Conservation (phyloP, 768 basidiomycete species). For the Kwoniella botswanensis region DNA sequence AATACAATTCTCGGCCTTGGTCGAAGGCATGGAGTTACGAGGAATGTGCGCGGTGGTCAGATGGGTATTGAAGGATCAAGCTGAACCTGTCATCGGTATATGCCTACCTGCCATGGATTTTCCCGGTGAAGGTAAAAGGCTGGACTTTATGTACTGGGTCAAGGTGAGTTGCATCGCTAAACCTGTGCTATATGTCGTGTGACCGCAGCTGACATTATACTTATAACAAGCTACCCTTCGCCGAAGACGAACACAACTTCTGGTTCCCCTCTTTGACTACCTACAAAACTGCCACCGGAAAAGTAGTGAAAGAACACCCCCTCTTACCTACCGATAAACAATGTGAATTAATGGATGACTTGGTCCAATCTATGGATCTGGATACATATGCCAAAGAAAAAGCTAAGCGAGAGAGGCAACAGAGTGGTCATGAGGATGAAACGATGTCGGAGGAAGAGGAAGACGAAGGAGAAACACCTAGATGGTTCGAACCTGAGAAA, state of each 20-base stretch:
- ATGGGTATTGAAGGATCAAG: conserved; percentile 74
- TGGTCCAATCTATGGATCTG: conserved; percentile 89
- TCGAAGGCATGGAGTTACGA: conserved; percentile 76
- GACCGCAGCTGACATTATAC: background rate
- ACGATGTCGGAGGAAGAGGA: conserved; percentile 27
- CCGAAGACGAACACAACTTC: conserved; percentile 88
- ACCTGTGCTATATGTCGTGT: too few relatives aligned
- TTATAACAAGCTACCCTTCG: conserved; percentile 83
- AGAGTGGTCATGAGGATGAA: conserved; percentile 12
- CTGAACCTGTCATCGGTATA: conserved; percentile 85
- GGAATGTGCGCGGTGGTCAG: conserved; percentile 77
- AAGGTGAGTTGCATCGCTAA: conserved; percentile 64
- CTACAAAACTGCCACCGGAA: conserved; percentile 76
- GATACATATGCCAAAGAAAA: conserved; percentile 70
- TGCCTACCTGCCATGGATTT: conserved; percentile 70
- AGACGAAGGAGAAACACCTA: conserved; percentile 58
- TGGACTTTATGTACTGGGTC: conserved; percentile 83
- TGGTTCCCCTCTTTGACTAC: conserved; percentile 79
- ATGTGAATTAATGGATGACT: conserved; percentile 71
- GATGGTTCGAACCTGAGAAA: conserved; percentile 75
- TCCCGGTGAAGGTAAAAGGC: conserved; percentile 49
- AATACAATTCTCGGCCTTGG: conserved; percentile 83
- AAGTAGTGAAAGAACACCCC: conserved; percentile 70
- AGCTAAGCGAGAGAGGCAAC: conserved; percentile 63
- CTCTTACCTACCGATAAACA: conserved; percentile 55